Evolutionary conservation across 257 asterid genomes (phyloP), one percentile per base, ranked within the genome.

Genomic region (Solanum arcanum): DNA sequence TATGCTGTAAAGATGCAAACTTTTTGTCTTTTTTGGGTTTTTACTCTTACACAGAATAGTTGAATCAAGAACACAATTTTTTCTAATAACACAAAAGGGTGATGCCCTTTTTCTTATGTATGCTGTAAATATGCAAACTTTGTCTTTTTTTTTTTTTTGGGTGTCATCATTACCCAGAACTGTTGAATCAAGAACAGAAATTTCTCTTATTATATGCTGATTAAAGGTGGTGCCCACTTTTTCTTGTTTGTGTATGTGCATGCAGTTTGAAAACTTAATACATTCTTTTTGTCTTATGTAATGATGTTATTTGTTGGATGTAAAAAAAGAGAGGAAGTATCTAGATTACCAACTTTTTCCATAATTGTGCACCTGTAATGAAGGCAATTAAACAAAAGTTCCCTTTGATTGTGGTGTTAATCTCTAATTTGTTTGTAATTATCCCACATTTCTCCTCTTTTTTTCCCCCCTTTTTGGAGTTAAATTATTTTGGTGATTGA

Each of bases 341-440:
- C 66, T 87, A n/a, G n/a, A 73, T 86, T 39, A 73, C 88, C 27
- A 90, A 70, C 87, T 88, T 86, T 90, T 90, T 74, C 84, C 31
- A 18, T 66, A 29, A 16, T 87, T 85, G 31, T 83, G 83, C 87
- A 69, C 49, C 89, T 90, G 78, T 88, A 85, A 89, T 90, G 84
- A 89, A 83, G 92, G 83, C 14, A 86, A 86, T 92, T 89, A 86
- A 87, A 83, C 89, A 88, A 78, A 93, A 89, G 86, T 88, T 39
- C 90, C 97, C 97, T 92, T 92, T 94, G 91, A 96, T 94, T 95
- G 96, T 93, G 98, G 95, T 90, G 70, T 92, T 85, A 93, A 90
- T 91, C 90, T 92, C 86, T 89, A 88, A 90, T 90, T 89, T 89
- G 47, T 85, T 35, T 88, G 74, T 88, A 90, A 87, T 75, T 74